These are phyloP conservation scores for Lojkania enalia DNA, from an alignment of 2,329 filamentous ascomycete species.

Conservation along the genomic window DNA sequence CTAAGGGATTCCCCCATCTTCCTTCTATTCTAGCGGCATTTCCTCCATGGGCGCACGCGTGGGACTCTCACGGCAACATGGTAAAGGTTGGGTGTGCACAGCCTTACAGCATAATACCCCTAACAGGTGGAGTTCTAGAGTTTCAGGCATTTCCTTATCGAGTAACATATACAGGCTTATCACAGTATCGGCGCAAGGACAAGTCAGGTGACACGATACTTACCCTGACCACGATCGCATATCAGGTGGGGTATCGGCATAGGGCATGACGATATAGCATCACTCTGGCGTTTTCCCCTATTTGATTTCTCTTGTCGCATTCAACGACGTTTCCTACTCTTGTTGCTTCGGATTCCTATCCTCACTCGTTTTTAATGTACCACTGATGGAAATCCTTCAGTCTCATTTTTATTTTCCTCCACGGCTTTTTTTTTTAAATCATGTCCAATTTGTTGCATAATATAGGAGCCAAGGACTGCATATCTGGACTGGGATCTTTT, in stretches of 20 bases:
- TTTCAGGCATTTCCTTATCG: conserved; percentile 14
- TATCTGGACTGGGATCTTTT: conserved; percentile 1
- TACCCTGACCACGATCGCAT: conserved; percentile 15
- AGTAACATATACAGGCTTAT: conserved; percentile 9
- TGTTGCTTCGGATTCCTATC: background rate
- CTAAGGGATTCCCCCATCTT: background rate
- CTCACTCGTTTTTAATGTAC: too few species aligned
- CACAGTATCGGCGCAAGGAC: conserved; percentile 20
- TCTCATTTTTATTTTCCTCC: too few species aligned
- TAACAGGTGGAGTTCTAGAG: conserved; percentile 33
- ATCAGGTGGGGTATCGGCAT: conserved; percentile 10
- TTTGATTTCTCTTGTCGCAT: conserved; percentile 1
- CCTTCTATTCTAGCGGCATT: conserved; percentile 10
- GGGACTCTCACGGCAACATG: conserved; percentile 15
- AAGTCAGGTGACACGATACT: conserved; percentile 13
- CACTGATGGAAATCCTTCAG: too few species aligned
- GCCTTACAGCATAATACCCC: conserved; percentile 40
- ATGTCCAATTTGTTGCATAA: too few species aligned
- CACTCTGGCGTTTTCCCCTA: conserved; percentile 11
- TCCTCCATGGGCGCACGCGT: conserved; percentile 20
- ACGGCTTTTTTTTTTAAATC: too few species aligned
- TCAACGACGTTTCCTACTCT: background rate
- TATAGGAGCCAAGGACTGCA: conserved; percentile 8
- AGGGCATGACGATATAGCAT: conserved; percentile 16
- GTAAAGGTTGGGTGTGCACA: conserved; percentile 23